Evolutionary conservation across 164 flowering plant genomes (phyloP).

Genomic region (Stephania japonica): DNA sequence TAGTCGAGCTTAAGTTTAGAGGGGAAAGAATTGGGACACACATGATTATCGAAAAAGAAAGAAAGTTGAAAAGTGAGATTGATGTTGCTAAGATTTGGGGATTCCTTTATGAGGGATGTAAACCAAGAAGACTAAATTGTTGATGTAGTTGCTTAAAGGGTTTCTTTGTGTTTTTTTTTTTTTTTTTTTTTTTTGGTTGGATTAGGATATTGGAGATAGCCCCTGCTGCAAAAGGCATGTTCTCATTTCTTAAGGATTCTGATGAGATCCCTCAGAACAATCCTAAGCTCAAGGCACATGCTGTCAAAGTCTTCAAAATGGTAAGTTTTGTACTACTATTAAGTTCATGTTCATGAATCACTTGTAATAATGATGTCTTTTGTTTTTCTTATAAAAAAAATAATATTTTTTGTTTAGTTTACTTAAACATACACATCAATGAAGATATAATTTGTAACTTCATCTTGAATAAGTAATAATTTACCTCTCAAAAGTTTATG

Average conservation of each 20-base stretch:
- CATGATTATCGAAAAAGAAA: neutral
- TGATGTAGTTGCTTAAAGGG: neutral
- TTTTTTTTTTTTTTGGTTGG: neutral
- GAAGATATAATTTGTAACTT: no score
- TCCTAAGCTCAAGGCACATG: constrained; percentile 68
- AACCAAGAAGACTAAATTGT: neutral
- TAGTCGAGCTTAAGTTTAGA: no score
- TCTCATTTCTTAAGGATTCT: constrained; percentile 57
- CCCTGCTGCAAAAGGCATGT: constrained; percentile 61
- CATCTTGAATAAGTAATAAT: no score
- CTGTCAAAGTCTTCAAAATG: constrained; percentile 67
- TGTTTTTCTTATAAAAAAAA: no score
- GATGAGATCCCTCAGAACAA: constrained; percentile 56
- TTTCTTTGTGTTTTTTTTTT: neutral
- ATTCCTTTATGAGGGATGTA: neutral
- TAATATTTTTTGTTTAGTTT: no score
- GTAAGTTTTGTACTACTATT: constrained; percentile 22
- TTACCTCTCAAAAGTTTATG: no score
- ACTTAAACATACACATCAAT: no score
- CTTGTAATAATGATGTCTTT: no score
- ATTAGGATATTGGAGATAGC: constrained; percentile 67
- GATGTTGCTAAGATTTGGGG: neutral
- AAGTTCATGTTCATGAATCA: neutral
- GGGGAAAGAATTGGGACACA: no score
- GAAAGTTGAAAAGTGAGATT: neutral